Conservation (phyloP, 2,329 filamentous ascomycete genomes). For the Venturia effusa region DNA sequence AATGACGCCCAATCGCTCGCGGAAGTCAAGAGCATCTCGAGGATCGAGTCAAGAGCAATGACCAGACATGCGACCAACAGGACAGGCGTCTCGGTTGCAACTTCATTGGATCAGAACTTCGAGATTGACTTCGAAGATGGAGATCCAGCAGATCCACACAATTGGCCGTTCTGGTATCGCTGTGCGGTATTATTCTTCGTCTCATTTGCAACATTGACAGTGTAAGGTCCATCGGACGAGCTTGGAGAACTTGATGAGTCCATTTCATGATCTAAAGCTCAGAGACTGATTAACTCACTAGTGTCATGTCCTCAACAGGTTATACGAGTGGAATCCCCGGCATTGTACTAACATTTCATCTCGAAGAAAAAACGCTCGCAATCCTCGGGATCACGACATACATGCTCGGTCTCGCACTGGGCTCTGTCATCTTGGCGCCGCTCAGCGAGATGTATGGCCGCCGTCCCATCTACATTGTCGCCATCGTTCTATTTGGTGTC, state of each 20-base stretch:
- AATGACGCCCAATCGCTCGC: not conserved
- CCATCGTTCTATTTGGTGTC: slow-evolving; percentile 53
- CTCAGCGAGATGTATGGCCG: slow-evolving; percentile 61
- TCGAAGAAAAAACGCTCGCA: slow-evolving; percentile 46
- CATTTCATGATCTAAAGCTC: slow-evolving; percentile 25
- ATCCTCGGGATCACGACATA: slow-evolving; percentile 73
- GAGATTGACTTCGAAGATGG: slow-evolving; percentile 62
- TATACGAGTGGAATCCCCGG: slow-evolving; percentile 65
- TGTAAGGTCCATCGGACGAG: slow-evolving; percentile 10
- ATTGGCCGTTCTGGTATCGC: slow-evolving; percentile 55
- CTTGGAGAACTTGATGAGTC: not conserved
- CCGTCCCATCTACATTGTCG: slow-evolving; percentile 55
- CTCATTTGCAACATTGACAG: slow-evolving; percentile 15
- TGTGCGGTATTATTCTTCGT: slow-evolving; percentile 38
- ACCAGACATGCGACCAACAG: slow-evolving; percentile 6
- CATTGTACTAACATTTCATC: slow-evolving; percentile 55
- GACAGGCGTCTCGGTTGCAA: slow-evolving; percentile 17
- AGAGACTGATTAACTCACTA: not conserved
- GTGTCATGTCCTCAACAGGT: slow-evolving; percentile 62
- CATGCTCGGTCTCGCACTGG: slow-evolving; percentile 60
- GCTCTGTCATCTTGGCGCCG: slow-evolving; percentile 63
- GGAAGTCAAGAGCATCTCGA: not conserved
- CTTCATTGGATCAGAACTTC: slow-evolving; percentile 44
- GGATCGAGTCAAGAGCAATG: not conserved
- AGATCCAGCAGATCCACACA: slow-evolving; percentile 54